phyloP scores from a whole-genome alignment of 208 protist species.

The Leishmania braziliensis region DNA sequence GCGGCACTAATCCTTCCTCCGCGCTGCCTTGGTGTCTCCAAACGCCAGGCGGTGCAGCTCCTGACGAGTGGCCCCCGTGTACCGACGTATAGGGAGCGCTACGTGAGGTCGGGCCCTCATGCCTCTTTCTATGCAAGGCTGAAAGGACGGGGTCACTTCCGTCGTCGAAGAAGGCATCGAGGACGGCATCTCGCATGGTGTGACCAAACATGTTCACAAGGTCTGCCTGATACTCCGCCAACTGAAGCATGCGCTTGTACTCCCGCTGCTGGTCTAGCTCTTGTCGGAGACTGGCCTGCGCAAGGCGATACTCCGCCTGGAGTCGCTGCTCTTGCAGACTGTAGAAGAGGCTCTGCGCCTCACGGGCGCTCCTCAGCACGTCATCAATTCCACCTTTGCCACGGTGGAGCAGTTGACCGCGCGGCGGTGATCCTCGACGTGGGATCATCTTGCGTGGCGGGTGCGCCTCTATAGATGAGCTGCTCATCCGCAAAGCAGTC shows the following conservation, averaged over 20 bases:
- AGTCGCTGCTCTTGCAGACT: conserved; percentile 42
- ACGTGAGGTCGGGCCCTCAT: background rate
- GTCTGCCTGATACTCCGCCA: conserved; percentile 58
- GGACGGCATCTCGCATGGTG: conserved; percentile 48
- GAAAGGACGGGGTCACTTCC: conserved; percentile 30
- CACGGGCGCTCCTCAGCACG: conserved; percentile 40
- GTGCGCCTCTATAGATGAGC: background rate
- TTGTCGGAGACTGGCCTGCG: conserved; percentile 26
- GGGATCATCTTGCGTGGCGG: background rate
- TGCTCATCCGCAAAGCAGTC: background rate
- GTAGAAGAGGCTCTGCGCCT: conserved; percentile 39
- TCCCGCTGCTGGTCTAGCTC: conserved; percentile 56
- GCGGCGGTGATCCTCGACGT: conserved; percentile 3
- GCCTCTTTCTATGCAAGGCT: conserved; percentile 12
- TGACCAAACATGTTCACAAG: conserved; percentile 60
- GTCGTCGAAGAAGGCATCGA: conserved; percentile 47
- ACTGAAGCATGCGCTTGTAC: conserved; percentile 37
- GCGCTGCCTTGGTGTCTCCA: background rate
- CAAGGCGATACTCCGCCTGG: conserved; percentile 26
- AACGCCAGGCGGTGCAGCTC: background rate
- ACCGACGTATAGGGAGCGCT: background rate
- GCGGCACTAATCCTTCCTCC: background rate
- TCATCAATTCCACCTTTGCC: conserved; percentile 54
- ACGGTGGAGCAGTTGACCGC: conserved; percentile 41
- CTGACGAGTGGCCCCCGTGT: background rate